Conservation (phyloP, 352 stramenopile genomes). For the Plasmopara viticola region DNA sequence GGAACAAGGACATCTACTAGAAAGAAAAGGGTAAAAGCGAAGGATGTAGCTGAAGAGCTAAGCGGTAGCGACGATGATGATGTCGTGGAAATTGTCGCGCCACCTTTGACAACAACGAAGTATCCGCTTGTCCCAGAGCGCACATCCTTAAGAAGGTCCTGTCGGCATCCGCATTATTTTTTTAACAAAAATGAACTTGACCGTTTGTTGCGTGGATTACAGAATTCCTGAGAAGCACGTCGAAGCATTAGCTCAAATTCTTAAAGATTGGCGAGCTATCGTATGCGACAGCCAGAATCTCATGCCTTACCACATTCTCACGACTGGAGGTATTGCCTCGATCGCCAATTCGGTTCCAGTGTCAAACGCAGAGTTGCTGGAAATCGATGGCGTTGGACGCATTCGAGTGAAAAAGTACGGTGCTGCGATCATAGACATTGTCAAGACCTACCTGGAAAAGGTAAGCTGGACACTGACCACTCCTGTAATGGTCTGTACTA, state of each 20-base stretch:
- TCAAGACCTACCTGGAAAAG: conserved; percentile 74
- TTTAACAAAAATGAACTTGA: neutral
- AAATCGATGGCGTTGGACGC: conserved; percentile 76
- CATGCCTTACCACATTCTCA: conserved; percentile 86
- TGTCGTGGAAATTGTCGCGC: conserved; percentile 42
- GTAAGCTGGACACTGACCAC: conserved; percentile 19
- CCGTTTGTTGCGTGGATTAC: neutral
- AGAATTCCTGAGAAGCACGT: conserved; percentile 69
- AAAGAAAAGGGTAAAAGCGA: conserved; percentile 27
- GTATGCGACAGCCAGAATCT: conserved; percentile 82
- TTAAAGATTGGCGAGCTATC: conserved; percentile 83
- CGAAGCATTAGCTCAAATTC: conserved; percentile 62
- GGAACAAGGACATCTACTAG: conserved; percentile 20
- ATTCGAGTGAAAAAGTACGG: conserved; percentile 86
- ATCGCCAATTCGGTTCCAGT: conserved; percentile 77
- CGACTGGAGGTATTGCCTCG: conserved; percentile 66
- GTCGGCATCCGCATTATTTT: neutral
- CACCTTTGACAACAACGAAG: conserved; percentile 18
- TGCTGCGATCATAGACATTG: conserved; percentile 76
- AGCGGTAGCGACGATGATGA: conserved; percentile 60
- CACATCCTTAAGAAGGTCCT: conserved; percentile 45
- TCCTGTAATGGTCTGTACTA: conserved; percentile 2
- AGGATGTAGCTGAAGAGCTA: conserved; percentile 49
- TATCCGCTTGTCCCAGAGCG: conserved; percentile 51
- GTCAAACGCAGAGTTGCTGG: conserved; percentile 65